Base-by-base conservation (phyloP, 305 asterid genomes). In the Solanum hybrid region DNA sequence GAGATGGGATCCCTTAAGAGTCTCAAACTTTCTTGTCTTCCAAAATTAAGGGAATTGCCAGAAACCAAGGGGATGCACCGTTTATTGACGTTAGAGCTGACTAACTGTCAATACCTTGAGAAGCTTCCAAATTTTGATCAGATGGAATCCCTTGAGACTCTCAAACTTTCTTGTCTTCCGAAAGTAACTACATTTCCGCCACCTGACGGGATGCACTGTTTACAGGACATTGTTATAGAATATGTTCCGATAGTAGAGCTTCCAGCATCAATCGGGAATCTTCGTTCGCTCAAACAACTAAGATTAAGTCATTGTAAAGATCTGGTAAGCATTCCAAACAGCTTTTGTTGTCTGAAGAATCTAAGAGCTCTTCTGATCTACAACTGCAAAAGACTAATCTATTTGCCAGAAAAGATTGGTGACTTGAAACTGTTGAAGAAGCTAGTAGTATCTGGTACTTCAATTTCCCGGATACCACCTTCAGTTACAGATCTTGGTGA, bases 61-160 rank as follows among this genome's bases (percentile, higher is more conserved):
- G 73, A 87, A 35, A 73, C 40, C 73, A 40, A 73, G 40, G 89
- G 37, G 22, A 38, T 85, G 76, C 87, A 11, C 42, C 29, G 76
- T 31, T 85, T 85, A 56, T 85, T 56, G 46, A 85, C n/a, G n/a
- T 40, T 87, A 56, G 89, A 87, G 80, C n/a, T 87, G 32, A 72
- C 42, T 37, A 34, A 87, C 5, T 87, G 89, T 46, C 36, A 46
- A 5, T 73, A 16, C 64, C 89, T 87, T 37, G 89, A 87, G 73
- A 87, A 37, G 85, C 72, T 87, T 73, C 85, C 85, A 27, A 73
- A 36, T 31, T 87, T 17, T 76, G 56, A 38, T 73, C 89, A 87
- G 38, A 76, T 87, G 40, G 82, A 72, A 87, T 87, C 72, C 37
- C 89, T 87, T 31, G 85, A 38, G 40, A 38, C 69, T 87, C 89